These are phyloP conservation scores for Alternaria sp. DNA, from an alignment of 2,329 filamentous ascomycete species.

Conservation along the genomic window DNA sequence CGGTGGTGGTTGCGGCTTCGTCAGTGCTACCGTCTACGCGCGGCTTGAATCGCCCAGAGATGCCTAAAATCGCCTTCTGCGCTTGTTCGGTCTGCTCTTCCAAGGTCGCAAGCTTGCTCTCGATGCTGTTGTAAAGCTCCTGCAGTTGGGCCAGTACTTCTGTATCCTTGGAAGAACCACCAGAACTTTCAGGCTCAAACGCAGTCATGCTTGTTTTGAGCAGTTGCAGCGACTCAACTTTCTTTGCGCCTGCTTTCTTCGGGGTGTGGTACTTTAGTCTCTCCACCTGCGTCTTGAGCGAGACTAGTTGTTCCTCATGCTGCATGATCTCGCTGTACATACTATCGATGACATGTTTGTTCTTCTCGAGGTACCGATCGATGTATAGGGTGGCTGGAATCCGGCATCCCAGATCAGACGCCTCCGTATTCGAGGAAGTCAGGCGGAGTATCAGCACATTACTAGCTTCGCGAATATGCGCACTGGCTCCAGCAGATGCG, in stretches of 20 bases:
- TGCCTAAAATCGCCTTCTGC: slow-evolving; percentile 50
- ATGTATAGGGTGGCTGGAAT: slow-evolving; percentile 63
- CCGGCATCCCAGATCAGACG: slow-evolving; percentile 52
- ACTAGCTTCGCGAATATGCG: slow-evolving; percentile 47
- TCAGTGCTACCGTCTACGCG: slow-evolving; percentile 45
- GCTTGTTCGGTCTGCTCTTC: slow-evolving; percentile 52
- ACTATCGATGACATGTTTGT: slow-evolving; percentile 54
- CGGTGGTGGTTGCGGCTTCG: not conserved
- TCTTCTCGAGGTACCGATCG: slow-evolving; percentile 65
- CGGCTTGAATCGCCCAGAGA: slow-evolving; percentile 56
- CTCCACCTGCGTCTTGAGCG: slow-evolving; percentile 45
- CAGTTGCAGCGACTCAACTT: slow-evolving; percentile 47
- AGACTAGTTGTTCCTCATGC: slow-evolving; percentile 34
- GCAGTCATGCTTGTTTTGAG: slow-evolving; percentile 49
- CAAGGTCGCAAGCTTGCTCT: slow-evolving; percentile 46
- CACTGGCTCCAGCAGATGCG: slow-evolving; percentile 25
- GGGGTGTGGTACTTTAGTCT: slow-evolving; percentile 44
- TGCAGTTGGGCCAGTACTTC: slow-evolving; percentile 35
- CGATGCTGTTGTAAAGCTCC: slow-evolving; percentile 37
- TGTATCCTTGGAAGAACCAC: slow-evolving; percentile 25
- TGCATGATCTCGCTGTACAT: slow-evolving; percentile 53
- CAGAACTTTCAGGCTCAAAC: slow-evolving; percentile 29
- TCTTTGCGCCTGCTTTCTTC: slow-evolving; percentile 32
- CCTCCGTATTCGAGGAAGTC: slow-evolving; percentile 42
- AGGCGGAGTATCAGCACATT: slow-evolving; percentile 61